Base-by-base conservation (phyloP, 768 basidiomycete species). In the Tylopilus subfusipes region DNA sequence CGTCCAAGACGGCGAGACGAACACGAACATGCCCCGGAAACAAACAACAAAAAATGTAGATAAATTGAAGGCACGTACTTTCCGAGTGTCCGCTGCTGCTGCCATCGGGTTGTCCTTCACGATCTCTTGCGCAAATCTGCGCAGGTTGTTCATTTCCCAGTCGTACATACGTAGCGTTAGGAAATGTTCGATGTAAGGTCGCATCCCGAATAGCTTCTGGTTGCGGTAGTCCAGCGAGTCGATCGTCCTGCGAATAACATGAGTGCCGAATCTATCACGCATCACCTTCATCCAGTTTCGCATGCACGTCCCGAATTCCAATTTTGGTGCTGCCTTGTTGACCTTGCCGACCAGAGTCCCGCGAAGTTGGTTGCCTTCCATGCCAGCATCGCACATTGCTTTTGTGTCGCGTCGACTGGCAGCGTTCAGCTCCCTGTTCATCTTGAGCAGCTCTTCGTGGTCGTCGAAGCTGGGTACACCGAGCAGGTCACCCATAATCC, bases 61-160 rank as follows among this genome's bases (percentile, higher is more conserved):
- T 29, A 4, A 29, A 29, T 4, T 9, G 27, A 29, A 4, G 14
- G 12, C 33, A 45, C 49, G 40, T 19, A 56, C 55, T 6, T 49
- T 53, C 4, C 34, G 16, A 0, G 47, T 49, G n/a, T 40, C 48
- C 0, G 13, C 22, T 10, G 11, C 30, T 11, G 30, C 30, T 2
- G 49, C 21, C 5, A 47, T 33, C 0, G 34, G 48, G 2, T 57
- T 50, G 1, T 12, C 59, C 54, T 72, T 27, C 36, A 62, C 21
- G 4, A 57, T 3, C 7, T 69, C 43, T 56, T 70, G 21, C 55
- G 50, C 49, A 2, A 56, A 48, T 1, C 0, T 16, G 4, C 31
- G 12, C 0, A 62, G 14, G 0, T 19, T 2, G 0, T 21, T 16
- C 43, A 31, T 42, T 16, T 62, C 59, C 59, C 56, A 60, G 0